Evolutionary conservation across 1,284 basidiomycete species (phyloP).

Genomic region (Somion occarium): DNA sequence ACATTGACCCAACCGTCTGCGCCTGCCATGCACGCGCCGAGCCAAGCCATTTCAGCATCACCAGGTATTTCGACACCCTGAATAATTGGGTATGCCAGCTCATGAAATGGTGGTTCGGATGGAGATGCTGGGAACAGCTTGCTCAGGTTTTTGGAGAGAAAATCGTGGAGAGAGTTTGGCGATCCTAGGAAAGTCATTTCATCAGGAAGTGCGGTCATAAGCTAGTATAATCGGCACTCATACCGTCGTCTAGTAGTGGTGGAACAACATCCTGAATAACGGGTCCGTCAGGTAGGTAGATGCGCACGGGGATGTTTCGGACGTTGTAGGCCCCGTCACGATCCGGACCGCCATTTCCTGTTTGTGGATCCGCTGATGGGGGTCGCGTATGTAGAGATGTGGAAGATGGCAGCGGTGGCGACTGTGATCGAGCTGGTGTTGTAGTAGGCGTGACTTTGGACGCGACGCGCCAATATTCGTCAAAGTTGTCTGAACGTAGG

Average conservation of each 20-base stretch:
- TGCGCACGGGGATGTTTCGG: constrained; percentile 80
- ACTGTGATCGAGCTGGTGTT: constrained; percentile 48
- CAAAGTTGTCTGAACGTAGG: constrained; percentile 76
- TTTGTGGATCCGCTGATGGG: constrained; percentile 58
- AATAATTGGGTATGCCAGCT: constrained; percentile 67
- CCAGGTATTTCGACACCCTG: constrained; percentile 86
- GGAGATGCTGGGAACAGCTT: constrained; percentile 52
- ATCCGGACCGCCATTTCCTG: constrained; percentile 42
- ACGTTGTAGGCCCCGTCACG: constrained; percentile 80
- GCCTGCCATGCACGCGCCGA: constrained; percentile 84
- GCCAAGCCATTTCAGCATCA: constrained; percentile 90
- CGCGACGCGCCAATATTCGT: constrained; percentile 90
- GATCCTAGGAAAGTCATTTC: too few species aligned
- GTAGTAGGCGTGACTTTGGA: constrained; percentile 76
- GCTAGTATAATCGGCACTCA: too few species aligned
- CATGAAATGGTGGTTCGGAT: constrained; percentile 28
- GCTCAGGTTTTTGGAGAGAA: constrained; percentile 59
- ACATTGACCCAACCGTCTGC: constrained; percentile 95
- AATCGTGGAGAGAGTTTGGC: constrained; percentile 54
- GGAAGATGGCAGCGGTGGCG: constrained; percentile 47
- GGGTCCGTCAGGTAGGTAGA: constrained; percentile 90
- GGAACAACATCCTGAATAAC: constrained; percentile 87
- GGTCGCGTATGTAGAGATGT: constrained; percentile 59
- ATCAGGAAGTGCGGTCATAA: too few species aligned
- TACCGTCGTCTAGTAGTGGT: constrained; percentile 68